phyloP scores from a whole-genome alignment of 345 rosid genomes.

The Eutrema yunnanense region DNA sequence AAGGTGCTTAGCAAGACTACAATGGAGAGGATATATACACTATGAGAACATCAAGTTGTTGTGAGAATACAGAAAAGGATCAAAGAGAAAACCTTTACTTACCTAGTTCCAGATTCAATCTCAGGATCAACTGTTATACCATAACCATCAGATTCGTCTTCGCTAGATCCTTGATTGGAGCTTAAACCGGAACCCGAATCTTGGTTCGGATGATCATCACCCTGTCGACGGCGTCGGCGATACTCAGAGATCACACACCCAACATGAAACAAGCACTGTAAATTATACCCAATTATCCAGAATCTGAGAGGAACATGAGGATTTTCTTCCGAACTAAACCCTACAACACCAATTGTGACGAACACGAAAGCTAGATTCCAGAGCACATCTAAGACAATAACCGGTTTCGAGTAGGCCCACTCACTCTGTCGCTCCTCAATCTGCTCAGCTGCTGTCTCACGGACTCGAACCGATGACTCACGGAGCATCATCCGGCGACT shows the following conservation, averaged over 20 bases:
- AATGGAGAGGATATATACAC: background rate
- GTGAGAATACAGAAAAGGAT: background rate
- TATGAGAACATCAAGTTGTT: background rate
- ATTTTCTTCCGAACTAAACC: slow-evolving; percentile 41
- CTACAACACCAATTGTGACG: slow-evolving; percentile 38
- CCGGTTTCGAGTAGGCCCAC: slow-evolving; percentile 73
- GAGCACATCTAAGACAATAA: slow-evolving; percentile 54
- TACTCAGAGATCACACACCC: slow-evolving; percentile 52
- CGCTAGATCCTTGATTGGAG: slow-evolving; percentile 16
- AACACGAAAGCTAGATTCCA: slow-evolving; percentile 63
- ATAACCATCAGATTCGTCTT: slow-evolving; percentile 21
- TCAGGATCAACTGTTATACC: slow-evolving; percentile 16
- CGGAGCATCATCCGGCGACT: slow-evolving; percentile 69
- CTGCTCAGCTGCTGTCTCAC: slow-evolving; percentile 85
- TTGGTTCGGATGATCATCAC: background rate
- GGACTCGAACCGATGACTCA: slow-evolving; percentile 68
- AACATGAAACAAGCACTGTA: slow-evolving; percentile 68
- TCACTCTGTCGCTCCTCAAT: slow-evolving; percentile 68
- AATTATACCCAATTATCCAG: slow-evolving; percentile 59
- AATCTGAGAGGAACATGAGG: slow-evolving; percentile 60
- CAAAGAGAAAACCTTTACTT: background rate
- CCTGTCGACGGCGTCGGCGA: slow-evolving; percentile 29
- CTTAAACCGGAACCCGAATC: slow-evolving; percentile 3
- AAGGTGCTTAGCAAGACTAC: slow-evolving; percentile 27
- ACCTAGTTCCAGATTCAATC: slow-evolving; percentile 45